These are phyloP conservation scores for Dioscorea cayenensis DNA, from an alignment of 116 monocot genomes.

Conservation along the genomic window DNA sequence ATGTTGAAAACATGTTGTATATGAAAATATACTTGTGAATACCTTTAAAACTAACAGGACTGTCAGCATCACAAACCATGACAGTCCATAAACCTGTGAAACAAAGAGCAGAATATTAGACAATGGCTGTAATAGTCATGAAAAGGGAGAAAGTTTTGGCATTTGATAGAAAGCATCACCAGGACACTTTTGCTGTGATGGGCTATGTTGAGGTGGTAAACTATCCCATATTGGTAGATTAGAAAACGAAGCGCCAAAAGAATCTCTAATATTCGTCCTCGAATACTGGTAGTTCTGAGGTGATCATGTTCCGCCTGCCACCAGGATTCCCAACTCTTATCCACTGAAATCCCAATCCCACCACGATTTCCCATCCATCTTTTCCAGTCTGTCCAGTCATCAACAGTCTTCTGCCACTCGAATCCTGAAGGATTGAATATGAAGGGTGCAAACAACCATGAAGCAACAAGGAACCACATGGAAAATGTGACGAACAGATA, in stretches of 20 bases:
- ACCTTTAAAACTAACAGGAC: conserved; percentile 59
- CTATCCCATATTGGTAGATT: conserved; percentile 89
- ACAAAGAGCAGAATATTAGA: neutral
- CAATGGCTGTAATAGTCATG: neutral
- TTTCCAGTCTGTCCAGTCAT: conserved; percentile 96
- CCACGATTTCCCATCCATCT: conserved; percentile 93
- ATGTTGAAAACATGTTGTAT: neutral
- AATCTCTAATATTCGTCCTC: conserved; percentile 57
- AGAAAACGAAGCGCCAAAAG: conserved; percentile 74
- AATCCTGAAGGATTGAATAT: conserved; percentile 28
- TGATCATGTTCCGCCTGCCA: conserved; percentile 86
- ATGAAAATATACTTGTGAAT: too few relatives aligned
- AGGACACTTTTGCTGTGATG: conserved; percentile 67
- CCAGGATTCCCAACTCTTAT: conserved; percentile 96
- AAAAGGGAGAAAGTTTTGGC: neutral
- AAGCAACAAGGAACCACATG: conserved; percentile 89
- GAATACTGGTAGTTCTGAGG: conserved; percentile 52
- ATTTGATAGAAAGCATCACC: conserved; percentile 25
- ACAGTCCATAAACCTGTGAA: conserved; percentile 51
- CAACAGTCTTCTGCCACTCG: conserved; percentile 45
- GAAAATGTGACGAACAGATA: conserved; percentile 84
- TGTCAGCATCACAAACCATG: conserved; percentile 56
- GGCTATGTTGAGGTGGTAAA: conserved; percentile 88
- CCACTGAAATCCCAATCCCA: conserved; percentile 70
- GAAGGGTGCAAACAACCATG: conserved; percentile 92